These are phyloP conservation scores for Phytomonas sp. DNA, from an alignment of 208 protist genomes.

Conservation along the genomic window DNA sequence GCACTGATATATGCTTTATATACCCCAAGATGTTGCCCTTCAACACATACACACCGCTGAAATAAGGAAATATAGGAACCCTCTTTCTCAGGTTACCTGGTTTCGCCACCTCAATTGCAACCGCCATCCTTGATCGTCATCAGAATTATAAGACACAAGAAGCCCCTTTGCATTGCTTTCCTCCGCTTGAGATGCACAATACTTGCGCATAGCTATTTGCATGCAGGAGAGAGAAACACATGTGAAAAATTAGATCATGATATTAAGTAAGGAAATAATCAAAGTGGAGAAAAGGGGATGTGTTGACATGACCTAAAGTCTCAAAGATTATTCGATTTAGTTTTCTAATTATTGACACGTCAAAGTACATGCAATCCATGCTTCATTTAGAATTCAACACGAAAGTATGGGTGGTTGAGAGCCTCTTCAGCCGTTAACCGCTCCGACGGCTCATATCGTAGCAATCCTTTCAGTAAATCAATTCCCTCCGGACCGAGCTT, in stretches of 20 bases:
- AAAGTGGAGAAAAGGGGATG: constrained; percentile 10
- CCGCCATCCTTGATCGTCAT: neutral
- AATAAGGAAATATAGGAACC: neutral
- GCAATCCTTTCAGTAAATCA: constrained; percentile 54
- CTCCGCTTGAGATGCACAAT: neutral
- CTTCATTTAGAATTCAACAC: constrained; percentile 31
- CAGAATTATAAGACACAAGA: neutral
- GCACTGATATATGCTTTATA: neutral
- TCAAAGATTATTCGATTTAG: neutral
- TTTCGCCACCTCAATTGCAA: neutral
- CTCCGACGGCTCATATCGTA: constrained; percentile 66
- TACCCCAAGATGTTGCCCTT: neutral
- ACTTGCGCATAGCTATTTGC: neutral
- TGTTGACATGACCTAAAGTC: neutral
- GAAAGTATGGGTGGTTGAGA: constrained; percentile 82
- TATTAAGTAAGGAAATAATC: constrained; percentile 3
- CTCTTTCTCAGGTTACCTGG: neutral
- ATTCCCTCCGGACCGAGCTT: constrained; percentile 58
- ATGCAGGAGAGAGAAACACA: neutral
- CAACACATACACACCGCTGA: neutral
- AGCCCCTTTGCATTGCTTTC: neutral
- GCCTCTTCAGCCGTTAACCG: constrained; percentile 74
- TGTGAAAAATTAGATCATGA: constrained; percentile 2
- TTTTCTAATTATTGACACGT: neutral
- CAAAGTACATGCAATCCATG: neutral